Evolutionary conservation across 225 moss, liverwort and hornwort species (phyloP), one percentile per base, ranked within the genome.

Genomic region (Anthoceros angustus): DNA sequence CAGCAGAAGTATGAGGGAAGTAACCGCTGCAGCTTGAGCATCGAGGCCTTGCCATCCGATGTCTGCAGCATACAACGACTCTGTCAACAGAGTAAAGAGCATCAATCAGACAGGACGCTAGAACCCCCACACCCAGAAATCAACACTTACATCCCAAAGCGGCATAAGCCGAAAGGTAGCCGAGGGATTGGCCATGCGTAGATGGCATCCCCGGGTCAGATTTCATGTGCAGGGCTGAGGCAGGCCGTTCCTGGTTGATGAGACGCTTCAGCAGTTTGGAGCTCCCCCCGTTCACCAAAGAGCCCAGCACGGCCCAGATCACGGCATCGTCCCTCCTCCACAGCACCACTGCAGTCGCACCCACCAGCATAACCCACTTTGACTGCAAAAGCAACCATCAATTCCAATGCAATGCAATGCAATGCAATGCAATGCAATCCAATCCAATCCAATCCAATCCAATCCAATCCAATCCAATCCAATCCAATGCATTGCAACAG

Each of bases 151-250:
- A 80, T 50, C 64, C 71, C 9, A 76, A 50, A 23, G 71, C 49
- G 23, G 63, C 68, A 64, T 77, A 81, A 8, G 63, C 63, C 24
- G 70, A 71, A 26, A 77, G 12, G 49, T 67, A 81, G 42, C 65
- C 40, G 43, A 81, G 70, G 50, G 74, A 74, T 62, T 74, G 77
- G 8, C 74, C 77, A 66, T 81, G 80, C 49, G 77, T 74, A 40
- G 80, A 81, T 20, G 80, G 80, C 80, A 81, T 81, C 32, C 80
- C 80, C 42, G 77, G 77, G 73, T 81, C 80, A 40, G 14, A 60
- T 64, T 77, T 81, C 7, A 77, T 62, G 40, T 76, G 74, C 26
- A 64, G 20, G 26, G 80, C 80, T 10, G 69, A 64, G 11, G 64
- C 21, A 12, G 80, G 80, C 9, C 77, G 74, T 25, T 68, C 66